These are phyloP conservation scores for Chondrostereum purpureum DNA, from an alignment of 1,284 basidiomycete species.

Conservation along the genomic window DNA sequence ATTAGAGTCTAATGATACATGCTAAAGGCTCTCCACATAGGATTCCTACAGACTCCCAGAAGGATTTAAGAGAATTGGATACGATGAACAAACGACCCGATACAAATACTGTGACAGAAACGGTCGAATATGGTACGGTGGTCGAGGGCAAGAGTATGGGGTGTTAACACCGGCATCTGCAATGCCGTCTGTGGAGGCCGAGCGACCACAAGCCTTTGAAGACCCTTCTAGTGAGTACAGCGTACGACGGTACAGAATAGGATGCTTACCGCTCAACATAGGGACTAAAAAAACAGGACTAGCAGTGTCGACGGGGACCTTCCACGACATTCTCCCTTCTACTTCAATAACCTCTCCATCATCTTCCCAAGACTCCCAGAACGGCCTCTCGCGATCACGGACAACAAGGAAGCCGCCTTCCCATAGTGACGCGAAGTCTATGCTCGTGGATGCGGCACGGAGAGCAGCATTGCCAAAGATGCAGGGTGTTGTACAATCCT, in stretches of 20 bases:
- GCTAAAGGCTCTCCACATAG: background rate
- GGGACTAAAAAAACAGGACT: background rate
- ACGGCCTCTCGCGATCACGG: no score
- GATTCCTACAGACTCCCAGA: slow-evolving; percentile 2
- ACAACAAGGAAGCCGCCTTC: no score
- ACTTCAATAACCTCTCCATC: no score
- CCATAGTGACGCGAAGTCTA: no score
- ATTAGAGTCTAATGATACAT: no score
- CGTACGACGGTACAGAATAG: background rate
- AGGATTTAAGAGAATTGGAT: slow-evolving; percentile 1
- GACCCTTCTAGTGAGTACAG: background rate
- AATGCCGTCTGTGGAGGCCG: no score
- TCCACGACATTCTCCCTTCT: slow-evolving; percentile 1
- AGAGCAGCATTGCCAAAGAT: no score
- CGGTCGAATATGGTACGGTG: background rate
- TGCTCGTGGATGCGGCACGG: no score
- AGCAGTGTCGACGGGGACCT: background rate
- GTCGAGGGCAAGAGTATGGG: background rate
- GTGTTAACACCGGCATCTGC: background rate
- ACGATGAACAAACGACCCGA: background rate
- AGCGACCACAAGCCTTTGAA: background rate
- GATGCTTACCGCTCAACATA: background rate
- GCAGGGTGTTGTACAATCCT: no score
- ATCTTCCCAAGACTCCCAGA: no score
- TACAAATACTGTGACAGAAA: background rate